Percentiles rank a stretch among this genome's conserved stretches.
phyloP scores from a whole-genome alignment of 106 monocot genomes.

The Amphibolis antarctica region DNA sequence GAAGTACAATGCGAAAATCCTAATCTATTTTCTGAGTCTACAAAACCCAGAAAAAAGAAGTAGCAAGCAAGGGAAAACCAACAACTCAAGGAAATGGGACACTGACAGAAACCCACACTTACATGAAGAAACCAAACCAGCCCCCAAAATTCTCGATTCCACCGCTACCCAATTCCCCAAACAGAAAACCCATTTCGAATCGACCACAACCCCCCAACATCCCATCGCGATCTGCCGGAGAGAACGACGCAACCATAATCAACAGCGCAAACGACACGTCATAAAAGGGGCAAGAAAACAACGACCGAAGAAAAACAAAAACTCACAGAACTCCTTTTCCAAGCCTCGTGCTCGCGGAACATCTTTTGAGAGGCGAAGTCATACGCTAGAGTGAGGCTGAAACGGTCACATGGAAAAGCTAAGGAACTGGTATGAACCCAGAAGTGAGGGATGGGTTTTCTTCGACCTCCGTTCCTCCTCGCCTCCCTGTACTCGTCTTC shows the following conservation, averaged over 20 bases:
- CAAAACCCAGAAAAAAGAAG: neutral
- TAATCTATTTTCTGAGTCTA: too few relatives aligned
- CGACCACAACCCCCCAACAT: neutral
- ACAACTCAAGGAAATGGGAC: neutral
- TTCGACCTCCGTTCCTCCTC: neutral
- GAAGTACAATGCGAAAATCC: too few relatives aligned
- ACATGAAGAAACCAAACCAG: neutral
- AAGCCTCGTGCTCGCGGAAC: constrained; percentile 5
- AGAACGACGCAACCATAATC: too few relatives aligned
- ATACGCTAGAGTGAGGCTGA: neutral
- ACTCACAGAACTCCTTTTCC: constrained; percentile 17
- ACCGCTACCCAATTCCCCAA: neutral
- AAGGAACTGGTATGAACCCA: neutral
- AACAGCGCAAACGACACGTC: neutral
- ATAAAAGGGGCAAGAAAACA: neutral
- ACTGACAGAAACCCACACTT: neutral
- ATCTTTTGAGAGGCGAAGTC: neutral
- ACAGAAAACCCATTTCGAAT: constrained; percentile 2
- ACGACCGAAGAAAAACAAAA: neutral
- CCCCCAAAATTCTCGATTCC: neutral
- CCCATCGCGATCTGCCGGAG: neutral
- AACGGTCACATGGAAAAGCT: neutral
- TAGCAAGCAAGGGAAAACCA: neutral
- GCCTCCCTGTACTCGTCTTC: too few relatives aligned
- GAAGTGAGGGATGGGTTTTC: neutral